phyloP scores from a whole-genome alignment of 2,329 filamentous ascomycete species.

The Alternaria sp. region DNA sequence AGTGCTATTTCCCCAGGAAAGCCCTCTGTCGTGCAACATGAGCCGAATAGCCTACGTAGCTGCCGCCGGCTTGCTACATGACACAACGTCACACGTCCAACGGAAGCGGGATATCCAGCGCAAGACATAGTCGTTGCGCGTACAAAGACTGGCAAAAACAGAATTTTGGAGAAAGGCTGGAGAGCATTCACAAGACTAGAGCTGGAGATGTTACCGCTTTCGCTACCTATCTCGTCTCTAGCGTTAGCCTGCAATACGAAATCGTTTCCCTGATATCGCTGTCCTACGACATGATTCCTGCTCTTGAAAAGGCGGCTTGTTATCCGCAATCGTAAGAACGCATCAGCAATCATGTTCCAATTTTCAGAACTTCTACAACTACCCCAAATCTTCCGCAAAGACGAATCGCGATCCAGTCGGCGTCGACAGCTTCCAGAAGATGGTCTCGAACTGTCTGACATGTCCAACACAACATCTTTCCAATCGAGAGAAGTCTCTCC shows the following conservation, averaged over 20 bases:
- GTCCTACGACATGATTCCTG: too few species aligned
- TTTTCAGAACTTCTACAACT: background rate
- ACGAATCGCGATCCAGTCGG: background rate
- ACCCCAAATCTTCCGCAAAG: background rate
- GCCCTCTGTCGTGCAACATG: background rate
- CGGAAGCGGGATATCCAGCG: slow-evolving; percentile 8
- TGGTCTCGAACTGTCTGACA: slow-evolving; percentile 18
- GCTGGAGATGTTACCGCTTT: background rate
- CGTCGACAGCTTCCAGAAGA: slow-evolving; percentile 2
- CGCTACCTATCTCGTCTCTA: slow-evolving; percentile 4
- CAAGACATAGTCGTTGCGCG: slow-evolving; percentile 5
- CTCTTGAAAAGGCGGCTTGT: slow-evolving; percentile 25
- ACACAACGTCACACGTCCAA: slow-evolving; percentile 24
- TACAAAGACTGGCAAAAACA: slow-evolving; percentile 17
- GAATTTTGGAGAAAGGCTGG: background rate
- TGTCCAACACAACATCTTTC: slow-evolving; percentile 26
- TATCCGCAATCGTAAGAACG: background rate
- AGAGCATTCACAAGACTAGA: background rate
- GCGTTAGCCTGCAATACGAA: slow-evolving; percentile 14
- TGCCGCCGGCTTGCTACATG: slow-evolving; percentile 13
- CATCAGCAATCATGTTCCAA: slow-evolving; percentile 5
- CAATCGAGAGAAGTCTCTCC: slow-evolving; percentile 52
- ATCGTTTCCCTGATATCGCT: slow-evolving; percentile 9
- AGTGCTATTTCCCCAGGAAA: background rate
- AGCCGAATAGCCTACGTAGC: slow-evolving; percentile 12